phyloP scores from a whole-genome alignment of 805 yeast species.

The Candida awuae region DNA sequence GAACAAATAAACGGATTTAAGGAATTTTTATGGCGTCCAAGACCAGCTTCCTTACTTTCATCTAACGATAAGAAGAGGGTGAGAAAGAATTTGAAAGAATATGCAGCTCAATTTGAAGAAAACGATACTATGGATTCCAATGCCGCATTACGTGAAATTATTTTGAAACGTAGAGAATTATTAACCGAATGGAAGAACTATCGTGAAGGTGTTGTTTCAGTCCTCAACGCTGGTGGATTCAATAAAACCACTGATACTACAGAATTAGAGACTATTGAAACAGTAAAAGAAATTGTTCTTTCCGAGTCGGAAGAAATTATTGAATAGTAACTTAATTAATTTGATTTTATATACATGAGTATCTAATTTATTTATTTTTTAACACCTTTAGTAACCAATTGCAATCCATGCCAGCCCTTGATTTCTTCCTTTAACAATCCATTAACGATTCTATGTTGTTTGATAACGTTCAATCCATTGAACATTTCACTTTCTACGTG shows the following conservation, averaged over 20 bases:
- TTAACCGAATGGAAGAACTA: conserved; percentile 81
- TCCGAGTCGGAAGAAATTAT: conserved; percentile 68
- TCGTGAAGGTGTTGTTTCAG: conserved; percentile 51
- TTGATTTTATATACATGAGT: neutral
- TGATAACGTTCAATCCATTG: conserved; percentile 74
- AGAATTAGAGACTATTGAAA: conserved; percentile 55
- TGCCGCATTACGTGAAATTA: conserved; percentile 83
- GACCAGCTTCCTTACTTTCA: conserved; percentile 73
- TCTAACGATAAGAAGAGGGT: conserved; percentile 83
- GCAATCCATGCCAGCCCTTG: conserved; percentile 90
- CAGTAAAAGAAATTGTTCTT: conserved; percentile 64
- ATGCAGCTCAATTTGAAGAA: conserved; percentile 89
- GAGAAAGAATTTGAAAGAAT: conserved; percentile 80
- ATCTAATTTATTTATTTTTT: conserved; percentile 4
- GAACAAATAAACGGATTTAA: conserved; percentile 77
- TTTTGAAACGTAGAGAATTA: conserved; percentile 71
- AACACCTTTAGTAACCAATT: conserved; percentile 64
- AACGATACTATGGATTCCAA: conserved; percentile 93
- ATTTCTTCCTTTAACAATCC: conserved; percentile 76
- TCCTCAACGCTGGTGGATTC: too few species aligned
- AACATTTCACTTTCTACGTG: conserved; percentile 63
- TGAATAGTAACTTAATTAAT: conserved; percentile 24
- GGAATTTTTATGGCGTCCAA: conserved; percentile 94
- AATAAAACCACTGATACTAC: too few species aligned
- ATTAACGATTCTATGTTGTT: conserved; percentile 89